A percentile compares a stretch with the other conserved stretches of the same genome.
These are phyloP conservation scores for Viola pubescens DNA, from an alignment of 441 rosid species.

Conservation along the genomic window DNA sequence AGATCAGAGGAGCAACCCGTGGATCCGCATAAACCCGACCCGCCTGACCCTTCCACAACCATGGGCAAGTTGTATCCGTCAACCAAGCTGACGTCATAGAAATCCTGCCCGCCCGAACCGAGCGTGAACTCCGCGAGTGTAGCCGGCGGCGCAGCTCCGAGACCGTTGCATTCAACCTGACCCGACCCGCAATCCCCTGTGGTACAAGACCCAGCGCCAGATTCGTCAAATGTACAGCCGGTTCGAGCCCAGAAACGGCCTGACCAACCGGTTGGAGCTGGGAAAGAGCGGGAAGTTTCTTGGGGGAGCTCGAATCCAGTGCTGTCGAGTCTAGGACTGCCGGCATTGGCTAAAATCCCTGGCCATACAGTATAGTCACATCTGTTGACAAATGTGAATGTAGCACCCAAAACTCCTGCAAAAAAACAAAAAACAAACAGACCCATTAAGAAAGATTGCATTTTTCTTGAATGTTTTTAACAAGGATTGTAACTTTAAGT, in stretches of 20 bases:
- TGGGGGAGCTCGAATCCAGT: constrained; percentile 70
- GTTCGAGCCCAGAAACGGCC: constrained; percentile 96
- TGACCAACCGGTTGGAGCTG: constrained; percentile 87
- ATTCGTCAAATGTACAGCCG: constrained; percentile 48
- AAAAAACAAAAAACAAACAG: not conserved
- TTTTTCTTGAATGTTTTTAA: not conserved
- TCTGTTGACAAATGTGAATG: constrained; percentile 59
- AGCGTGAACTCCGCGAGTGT: constrained; percentile 87
- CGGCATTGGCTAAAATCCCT: constrained; percentile 81
- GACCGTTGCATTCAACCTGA: constrained; percentile 63
- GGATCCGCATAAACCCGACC: constrained; percentile 58
- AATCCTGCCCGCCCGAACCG: constrained; percentile 72
- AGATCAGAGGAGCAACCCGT: constrained; percentile 74
- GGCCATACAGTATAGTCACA: constrained; percentile 93
- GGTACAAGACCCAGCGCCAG: constrained; percentile 53
- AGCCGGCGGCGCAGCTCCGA: constrained; percentile 72
- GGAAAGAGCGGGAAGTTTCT: constrained; percentile 43
- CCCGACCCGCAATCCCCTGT: constrained; percentile 89
- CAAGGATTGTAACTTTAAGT: not conserved
- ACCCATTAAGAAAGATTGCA: not conserved
- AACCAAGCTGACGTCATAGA: constrained; percentile 85
- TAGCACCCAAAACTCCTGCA: constrained; percentile 37
- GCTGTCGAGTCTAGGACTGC: constrained; percentile 51
- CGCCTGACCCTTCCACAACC: constrained; percentile 74
- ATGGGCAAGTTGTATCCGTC: constrained; percentile 90